phyloP scores from a whole-genome alignment of 257 asterid genomes.

The Ocimum tenuiflorum region DNA sequence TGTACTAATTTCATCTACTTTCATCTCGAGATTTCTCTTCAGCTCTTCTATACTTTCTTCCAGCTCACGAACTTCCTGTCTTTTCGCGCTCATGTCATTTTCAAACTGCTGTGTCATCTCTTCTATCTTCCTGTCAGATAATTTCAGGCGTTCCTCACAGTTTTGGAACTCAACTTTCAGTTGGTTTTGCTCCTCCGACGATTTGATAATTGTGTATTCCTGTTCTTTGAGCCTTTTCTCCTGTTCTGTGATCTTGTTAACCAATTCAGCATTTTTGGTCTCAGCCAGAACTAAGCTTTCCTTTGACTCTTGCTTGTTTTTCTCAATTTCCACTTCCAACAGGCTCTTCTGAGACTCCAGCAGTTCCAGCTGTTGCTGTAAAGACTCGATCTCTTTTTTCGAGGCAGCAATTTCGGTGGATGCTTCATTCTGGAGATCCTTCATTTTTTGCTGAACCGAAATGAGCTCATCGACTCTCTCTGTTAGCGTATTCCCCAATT shows the following conservation, averaged over 20 bases:
- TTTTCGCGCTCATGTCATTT: constrained; percentile 29
- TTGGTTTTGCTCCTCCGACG: constrained; percentile 43
- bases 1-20: constrained; percentile 60
- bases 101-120: constrained; percentile 46
- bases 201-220: constrained; percentile 39
- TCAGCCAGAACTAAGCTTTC: constrained; percentile 38
- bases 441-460: constrained; percentile 38
- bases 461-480: constrained; percentile 40
- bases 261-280: constrained; percentile 38
- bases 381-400: constrained; percentile 33
- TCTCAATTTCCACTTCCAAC: constrained; percentile 44
- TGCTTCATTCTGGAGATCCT: constrained; percentile 41
- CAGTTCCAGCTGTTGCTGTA: constrained; percentile 39
- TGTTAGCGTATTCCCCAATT: constrained; percentile 33
- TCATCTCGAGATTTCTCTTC: constrained; percentile 77
- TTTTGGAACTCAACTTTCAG: constrained; percentile 35
- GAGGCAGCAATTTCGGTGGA: constrained; percentile 32
- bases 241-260: constrained; percentile 37
- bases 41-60: constrained; percentile 61
- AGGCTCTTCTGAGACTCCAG: constrained; percentile 45
- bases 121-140: constrained; percentile 44
- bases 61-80: constrained; percentile 41
- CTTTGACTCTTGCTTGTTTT: constrained; percentile 37
- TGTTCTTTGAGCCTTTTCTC: constrained; percentile 47
- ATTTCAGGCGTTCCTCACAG: constrained; percentile 43